A percentile compares a stretch with the other conserved stretches of the same genome.
These are phyloP conservation scores for Mangifera indica DNA, from an alignment of 345 rosid species.

Conservation along the genomic window DNA sequence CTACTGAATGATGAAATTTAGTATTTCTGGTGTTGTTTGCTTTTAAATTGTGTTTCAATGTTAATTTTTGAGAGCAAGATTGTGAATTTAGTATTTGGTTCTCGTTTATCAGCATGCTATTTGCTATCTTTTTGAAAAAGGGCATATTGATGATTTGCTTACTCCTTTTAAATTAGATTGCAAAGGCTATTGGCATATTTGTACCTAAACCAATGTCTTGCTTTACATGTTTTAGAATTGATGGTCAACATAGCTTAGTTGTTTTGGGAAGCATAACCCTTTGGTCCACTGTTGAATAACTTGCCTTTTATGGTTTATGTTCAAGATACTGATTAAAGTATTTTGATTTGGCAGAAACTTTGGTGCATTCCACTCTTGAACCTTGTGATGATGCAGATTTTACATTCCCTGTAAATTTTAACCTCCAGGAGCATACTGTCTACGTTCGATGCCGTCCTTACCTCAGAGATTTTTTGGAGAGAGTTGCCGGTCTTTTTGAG, in stretches of 20 bases:
- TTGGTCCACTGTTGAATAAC: background rate
- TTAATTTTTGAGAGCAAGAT: background rate
- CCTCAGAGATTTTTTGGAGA: slow-evolving; percentile 86
- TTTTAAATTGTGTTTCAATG: background rate
- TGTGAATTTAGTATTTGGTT: slow-evolving; percentile 1
- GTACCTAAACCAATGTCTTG: background rate
- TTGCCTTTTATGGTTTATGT: background rate
- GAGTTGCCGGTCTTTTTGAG: slow-evolving; percentile 80
- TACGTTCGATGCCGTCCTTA: slow-evolving; percentile 93
- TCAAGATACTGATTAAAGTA: slow-evolving; percentile 10
- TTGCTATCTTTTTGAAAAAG: background rate
- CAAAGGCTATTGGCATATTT: background rate
- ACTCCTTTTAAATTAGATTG: slow-evolving; percentile 7
- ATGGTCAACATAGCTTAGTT: background rate
- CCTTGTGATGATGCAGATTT: slow-evolving; percentile 88
- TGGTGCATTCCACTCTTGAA: slow-evolving; percentile 90
- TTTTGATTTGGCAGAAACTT: slow-evolving; percentile 62
- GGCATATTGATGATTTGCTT: background rate
- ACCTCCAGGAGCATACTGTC: slow-evolving; percentile 78
- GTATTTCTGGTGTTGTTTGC: background rate
- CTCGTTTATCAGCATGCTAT: background rate
- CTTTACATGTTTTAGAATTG: background rate
- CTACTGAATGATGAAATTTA: background rate
- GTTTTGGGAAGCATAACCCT: background rate
- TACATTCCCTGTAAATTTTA: slow-evolving; percentile 85